Conservation (phyloP, 2,329 filamentous ascomycete species). For the Akanthomyces muscarius region DNA sequence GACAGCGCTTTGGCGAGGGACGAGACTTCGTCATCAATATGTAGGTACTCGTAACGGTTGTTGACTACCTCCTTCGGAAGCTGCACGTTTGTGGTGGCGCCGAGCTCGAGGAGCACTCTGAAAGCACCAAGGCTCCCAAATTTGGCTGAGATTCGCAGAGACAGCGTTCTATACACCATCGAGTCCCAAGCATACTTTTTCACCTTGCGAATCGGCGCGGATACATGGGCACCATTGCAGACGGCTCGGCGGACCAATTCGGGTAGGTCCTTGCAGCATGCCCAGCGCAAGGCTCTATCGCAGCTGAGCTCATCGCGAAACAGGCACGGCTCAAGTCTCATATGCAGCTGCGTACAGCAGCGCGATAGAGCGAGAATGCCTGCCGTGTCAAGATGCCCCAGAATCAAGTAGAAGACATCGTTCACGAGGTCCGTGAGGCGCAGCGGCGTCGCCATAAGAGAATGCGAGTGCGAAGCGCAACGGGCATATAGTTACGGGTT, state of each 20-base stretch:
- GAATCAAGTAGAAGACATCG: slow-evolving; percentile 8
- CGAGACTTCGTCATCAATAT: neutral
- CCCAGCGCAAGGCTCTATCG: slow-evolving; percentile 6
- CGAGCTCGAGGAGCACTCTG: neutral
- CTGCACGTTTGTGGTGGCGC: neutral
- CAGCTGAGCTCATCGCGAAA: slow-evolving; percentile 2
- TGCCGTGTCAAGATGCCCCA: neutral
- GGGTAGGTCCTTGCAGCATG: slow-evolving; percentile 8
- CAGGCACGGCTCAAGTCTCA: neutral
- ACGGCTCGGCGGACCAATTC: neutral
- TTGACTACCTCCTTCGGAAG: neutral
- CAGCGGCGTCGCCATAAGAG: neutral
- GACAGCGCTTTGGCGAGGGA: slow-evolving; percentile 3
- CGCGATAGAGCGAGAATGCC: slow-evolving; percentile 1
- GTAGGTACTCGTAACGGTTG: slow-evolving; percentile 10
- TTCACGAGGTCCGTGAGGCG: neutral
- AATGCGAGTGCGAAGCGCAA: neutral
- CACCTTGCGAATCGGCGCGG: slow-evolving; percentile 2
- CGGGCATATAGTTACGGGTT: neutral
- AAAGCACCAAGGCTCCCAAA: neutral
- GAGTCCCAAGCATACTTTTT: slow-evolving; percentile 1
- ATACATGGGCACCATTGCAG: neutral
- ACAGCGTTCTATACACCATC: slow-evolving; percentile 1
- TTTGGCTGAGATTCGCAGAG: slow-evolving; percentile 3
- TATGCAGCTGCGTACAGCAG: neutral